phyloP scores from a whole-genome alignment of 2,329 filamentous ascomycete genomes.

The Dothistroma pini region DNA sequence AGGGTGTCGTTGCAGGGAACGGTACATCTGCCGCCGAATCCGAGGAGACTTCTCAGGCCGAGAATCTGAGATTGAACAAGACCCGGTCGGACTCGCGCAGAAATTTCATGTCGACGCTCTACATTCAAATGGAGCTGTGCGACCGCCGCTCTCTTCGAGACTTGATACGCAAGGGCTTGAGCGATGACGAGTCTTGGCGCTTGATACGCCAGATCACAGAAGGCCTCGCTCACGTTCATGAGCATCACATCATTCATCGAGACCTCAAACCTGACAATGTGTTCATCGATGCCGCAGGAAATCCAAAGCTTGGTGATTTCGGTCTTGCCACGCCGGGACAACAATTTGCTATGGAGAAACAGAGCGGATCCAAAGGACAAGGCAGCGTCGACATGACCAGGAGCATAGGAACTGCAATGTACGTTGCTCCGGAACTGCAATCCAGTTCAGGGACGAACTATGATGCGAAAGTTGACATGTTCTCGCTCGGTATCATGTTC shows the following conservation, averaged over 20 bases:
- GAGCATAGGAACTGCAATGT: constrained; percentile 74
- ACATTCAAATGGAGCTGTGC: constrained; percentile 99
- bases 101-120: constrained; percentile 67
- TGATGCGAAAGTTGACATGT: constrained; percentile 97
- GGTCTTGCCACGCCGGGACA: constrained; percentile 89
- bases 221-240: constrained; percentile 84
- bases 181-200: constrained; percentile 79
- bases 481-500: constrained; percentile 93
- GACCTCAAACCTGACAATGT: constrained; percentile 97
- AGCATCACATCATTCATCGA: constrained; percentile 86
- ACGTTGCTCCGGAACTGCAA: constrained; percentile 87
- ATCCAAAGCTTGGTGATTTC: constrained; percentile 95
- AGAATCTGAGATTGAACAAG: constrained; percentile 33
- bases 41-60: constrained; percentile 4
- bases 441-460: constrained; percentile 73
- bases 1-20: constrained; percentile 36
- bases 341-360: constrained; percentile 58
- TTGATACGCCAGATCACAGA: constrained; percentile 89
- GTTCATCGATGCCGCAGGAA: constrained; percentile 86
- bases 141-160: constrained; percentile 90
- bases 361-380: constrained; percentile 14
- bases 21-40: constrained; percentile 27
- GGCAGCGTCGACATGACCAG: constrained; percentile 60
- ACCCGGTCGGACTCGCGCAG: constrained; percentile 48
- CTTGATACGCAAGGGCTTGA: constrained; percentile 72